Percentiles rank a stretch among this genome's conserved stretches.
Evolutionary conservation across 2,329 filamentous ascomycete species (phyloP).

Genomic region (Epichloe coenophiala): DNA sequence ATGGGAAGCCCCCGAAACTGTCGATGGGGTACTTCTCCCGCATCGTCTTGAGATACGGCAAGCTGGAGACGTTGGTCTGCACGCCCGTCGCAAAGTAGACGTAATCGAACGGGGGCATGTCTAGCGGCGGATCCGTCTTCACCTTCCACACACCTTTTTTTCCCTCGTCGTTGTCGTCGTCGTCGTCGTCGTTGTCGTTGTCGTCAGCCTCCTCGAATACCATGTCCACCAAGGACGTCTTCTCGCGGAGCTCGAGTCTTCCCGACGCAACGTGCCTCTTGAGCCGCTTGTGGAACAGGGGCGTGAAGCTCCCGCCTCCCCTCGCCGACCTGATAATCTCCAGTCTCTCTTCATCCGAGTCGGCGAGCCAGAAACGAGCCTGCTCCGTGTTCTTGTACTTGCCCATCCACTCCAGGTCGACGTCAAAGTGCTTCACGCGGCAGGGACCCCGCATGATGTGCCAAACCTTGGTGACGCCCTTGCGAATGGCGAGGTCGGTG

Average conservation of each 20-base stretch:
- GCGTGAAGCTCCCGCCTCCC: slow-evolving; percentile 65
- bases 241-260: slow-evolving; percentile 39
- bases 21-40: slow-evolving; percentile 46
- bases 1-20: slow-evolving; percentile 56
- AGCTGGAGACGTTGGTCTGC: slow-evolving; percentile 43
- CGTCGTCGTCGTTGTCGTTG: too few species aligned
- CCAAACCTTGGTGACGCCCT: slow-evolving; percentile 54
- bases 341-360: slow-evolving; percentile 54
- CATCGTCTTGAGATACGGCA: slow-evolving; percentile 50
- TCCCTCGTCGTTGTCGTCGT: slow-evolving; percentile 1
- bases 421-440: slow-evolving; percentile 62
- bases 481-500: slow-evolving; percentile 49
- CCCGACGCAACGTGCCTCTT: slow-evolving; percentile 42
- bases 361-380: slow-evolving; percentile 63
- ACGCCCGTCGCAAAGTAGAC: slow-evolving; percentile 68
- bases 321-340: slow-evolving; percentile 52
- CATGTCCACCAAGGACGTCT: slow-evolving; percentile 41
- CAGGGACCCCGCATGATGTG: slow-evolving; percentile 50
- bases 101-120: slow-evolving; percentile 47
- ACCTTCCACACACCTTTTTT: slow-evolving; percentile 24
- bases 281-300: slow-evolving; percentile 52
- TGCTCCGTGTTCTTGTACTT: slow-evolving; percentile 72
- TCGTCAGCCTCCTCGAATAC: slow-evolving; percentile 35
- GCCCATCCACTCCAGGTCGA: slow-evolving; percentile 65
- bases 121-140: slow-evolving; percentile 37